Base-by-base conservation (phyloP, 306 rosid genomes). In the Medicago lupulina region DNA sequence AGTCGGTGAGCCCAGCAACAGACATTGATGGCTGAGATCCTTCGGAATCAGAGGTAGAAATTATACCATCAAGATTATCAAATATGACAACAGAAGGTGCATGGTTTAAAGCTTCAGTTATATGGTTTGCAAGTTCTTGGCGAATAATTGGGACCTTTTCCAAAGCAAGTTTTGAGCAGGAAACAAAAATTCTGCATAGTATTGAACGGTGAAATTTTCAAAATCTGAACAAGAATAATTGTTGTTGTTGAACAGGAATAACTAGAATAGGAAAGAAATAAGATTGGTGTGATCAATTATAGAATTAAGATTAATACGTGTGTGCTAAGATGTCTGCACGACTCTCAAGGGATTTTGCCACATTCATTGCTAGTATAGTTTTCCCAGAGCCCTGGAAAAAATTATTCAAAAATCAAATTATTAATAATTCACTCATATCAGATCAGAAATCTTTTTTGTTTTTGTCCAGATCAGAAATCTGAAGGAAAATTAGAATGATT, bases 311-410 rank as follows among this genome's bases (percentile, higher is more conserved):
- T 79, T 31, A 90, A 77, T 92, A 94, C 98, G 77, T 67, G 79
- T 92, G 97, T 31, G 93, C 93, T 67, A 92, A 82, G 78, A 94
- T 74, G 82, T 83, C 95, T 70, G 83, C 86, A 38, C 55, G 82
- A 47, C 85, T 89, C 85, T 85, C 89, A 8, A 94, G 86, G 72
- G 79, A 83, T 81, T 87, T 90, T 64, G 97, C 98, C 81, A 84
- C 86, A 81, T 90, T 87, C 85, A 83, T 88, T 53, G 96, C 88
- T 68, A 94, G 84, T 74, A 81, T 82, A 59, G 96, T 90, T 86
- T 94, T 94, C 81, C 98, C 98, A 59, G 98, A 92, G 77, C 98
- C 98, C 98, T 94, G 83, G 58, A 47, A 84, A 70, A 74, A 16
- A 39, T 25, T 64, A 55, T 50, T n/a, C 60, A 55, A 39, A 54